Conservation (phyloP, 371 early-diverging fungal genomes). For the Circinella umbellata region DNA sequence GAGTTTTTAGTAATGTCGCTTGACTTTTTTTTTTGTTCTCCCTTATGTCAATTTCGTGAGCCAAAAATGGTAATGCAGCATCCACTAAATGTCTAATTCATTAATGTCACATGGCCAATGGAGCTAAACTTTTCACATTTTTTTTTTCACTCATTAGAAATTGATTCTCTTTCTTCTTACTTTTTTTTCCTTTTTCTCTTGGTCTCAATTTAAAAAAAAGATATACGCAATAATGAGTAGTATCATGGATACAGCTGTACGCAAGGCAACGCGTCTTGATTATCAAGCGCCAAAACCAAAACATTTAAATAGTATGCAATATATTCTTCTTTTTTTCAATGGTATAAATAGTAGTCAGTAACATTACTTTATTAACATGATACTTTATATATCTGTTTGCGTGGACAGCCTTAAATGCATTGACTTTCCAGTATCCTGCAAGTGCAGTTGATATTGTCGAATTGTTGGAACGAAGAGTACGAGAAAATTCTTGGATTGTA, state of each 20-base stretch:
- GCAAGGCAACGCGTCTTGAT: conserved; percentile 78
- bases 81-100: too few species aligned
- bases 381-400: not conserved
- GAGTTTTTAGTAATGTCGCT: too few species aligned
- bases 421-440: conserved; percentile 45
- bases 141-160: too few species aligned
- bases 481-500: conserved; percentile 84
- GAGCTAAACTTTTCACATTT: too few species aligned
- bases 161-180: conserved; percentile 7
- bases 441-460: conserved; percentile 59
- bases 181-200: not conserved
- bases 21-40: too few species aligned
- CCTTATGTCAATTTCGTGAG: too few species aligned
- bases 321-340: not conserved
- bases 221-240: conserved; percentile 10
- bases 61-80: too few species aligned
- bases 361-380: not conserved
- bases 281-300: conserved; percentile 79
- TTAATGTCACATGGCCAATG: too few species aligned
- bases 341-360: not conserved
- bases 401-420: conserved; percentile 44
- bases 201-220: too few species aligned
- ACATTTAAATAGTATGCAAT: conserved; percentile 73
- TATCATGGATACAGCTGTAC: conserved; percentile 72
- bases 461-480: conserved; percentile 60